Evolutionary conservation across 441 rosid species (phyloP), one percentile per base, ranked within the genome.

Genomic region (Arabidopsis lyrata): DNA sequence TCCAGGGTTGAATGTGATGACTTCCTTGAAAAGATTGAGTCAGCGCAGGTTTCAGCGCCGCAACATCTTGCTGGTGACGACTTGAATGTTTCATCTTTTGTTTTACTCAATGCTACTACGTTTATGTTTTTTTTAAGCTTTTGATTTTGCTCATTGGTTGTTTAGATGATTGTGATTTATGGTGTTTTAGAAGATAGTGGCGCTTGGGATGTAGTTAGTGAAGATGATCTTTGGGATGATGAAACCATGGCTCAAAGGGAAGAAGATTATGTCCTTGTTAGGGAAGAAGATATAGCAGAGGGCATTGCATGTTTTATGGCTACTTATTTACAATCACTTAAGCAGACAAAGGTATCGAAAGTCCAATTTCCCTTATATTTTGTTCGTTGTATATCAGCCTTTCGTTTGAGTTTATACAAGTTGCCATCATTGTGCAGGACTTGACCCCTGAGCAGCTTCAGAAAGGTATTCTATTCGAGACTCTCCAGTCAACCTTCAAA

Each of bases 241-340:
- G 80, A 70, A 41, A 84, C 76, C 63, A 66, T 67, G 75, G 50
- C 44, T 62, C 82, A 81, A 72, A 84, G 84, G 41, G 70, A 74
- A 62, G 95, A 88, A 58, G 98, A 85, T 73, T 92, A 87, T 79
- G 93, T 88, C 55, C 82, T 90, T 61, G 98, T 90, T 78, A 88
- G 83, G 63, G 84, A 88, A 82, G 98, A 92, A 83, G 98, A 92
- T 81, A 88, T 92, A 77, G 87, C 87, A 44, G 95, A 92, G 5
- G 92, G 95, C 49, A 81, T 92, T 56, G 93, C 98, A 7, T 85
- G 90, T 78, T 92, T 86, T 83, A 87, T 86, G 93, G 95, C 96
- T 54, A 87, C 95, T 20, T 90, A 88, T 83, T 77, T 92, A 72
- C 67, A 83, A 31, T 90, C 98, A 50, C 83, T 90, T 82, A 83